Conservation (phyloP, 2,329 filamentous ascomycete species). For the Dactylellina drechsleri region DNA sequence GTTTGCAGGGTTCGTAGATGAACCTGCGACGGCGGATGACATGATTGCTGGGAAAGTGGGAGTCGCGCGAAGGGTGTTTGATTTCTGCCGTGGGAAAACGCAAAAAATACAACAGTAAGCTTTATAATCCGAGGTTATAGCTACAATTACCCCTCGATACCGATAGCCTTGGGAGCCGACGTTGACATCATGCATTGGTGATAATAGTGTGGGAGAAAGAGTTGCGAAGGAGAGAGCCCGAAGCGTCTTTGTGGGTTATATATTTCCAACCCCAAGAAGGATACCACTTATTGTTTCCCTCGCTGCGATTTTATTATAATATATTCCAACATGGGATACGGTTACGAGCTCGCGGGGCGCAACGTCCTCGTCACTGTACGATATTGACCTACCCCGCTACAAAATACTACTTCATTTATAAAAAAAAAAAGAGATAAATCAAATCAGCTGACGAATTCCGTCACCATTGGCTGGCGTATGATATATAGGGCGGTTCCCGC, state of each 20-base stretch:
- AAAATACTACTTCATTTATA: too few relatives aligned
- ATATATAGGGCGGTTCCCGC: slow-evolving; percentile 60
- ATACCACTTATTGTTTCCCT: too few relatives aligned
- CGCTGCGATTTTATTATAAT: background rate
- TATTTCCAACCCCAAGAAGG: too few relatives aligned
- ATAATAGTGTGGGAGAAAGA: too few relatives aligned
- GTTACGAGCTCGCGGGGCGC: slow-evolving; percentile 70
- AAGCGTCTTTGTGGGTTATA: too few relatives aligned
- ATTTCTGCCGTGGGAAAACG: slow-evolving; percentile 49
- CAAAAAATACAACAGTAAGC: slow-evolving; percentile 40
- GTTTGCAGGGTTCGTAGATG: slow-evolving; percentile 3
- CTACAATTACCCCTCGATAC: too few relatives aligned
- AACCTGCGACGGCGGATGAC: background rate
- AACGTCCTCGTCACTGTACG: slow-evolving; percentile 72
- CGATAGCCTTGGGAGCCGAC: too few relatives aligned
- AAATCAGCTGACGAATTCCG: background rate
- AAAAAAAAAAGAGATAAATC: too few relatives aligned
- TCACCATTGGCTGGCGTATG: background rate
- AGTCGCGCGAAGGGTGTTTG: background rate
- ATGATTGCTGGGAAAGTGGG: background rate
- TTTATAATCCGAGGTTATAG: too few relatives aligned
- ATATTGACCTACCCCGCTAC: too few relatives aligned
- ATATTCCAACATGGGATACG: slow-evolving; percentile 63
- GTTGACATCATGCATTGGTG: too few relatives aligned
- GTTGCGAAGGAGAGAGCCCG: too few relatives aligned